Evolutionary conservation across 2,329 filamentous ascomycete species (phyloP), one percentile per base, ranked within the genome.

Genomic region (Clarireedia sp.): DNA sequence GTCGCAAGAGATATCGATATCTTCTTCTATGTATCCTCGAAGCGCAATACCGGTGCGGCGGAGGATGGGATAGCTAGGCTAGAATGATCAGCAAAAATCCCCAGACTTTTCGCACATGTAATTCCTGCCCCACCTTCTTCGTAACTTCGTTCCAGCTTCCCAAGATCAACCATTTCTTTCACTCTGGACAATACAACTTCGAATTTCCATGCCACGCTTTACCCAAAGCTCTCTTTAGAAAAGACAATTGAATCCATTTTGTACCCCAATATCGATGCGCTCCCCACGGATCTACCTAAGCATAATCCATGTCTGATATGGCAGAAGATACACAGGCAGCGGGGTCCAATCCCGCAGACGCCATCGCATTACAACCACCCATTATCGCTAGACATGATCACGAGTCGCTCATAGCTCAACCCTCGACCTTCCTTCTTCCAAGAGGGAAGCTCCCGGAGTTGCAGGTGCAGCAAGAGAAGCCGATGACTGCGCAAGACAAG

Each of bases 401-500:
- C 63, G 65, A 67, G 62, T 57, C 61, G 40, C 56, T 60, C 57
- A 65, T 69, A 60, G 67, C 67, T 59, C 67, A 68, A 65, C 68
- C 68, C 61, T 69, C 66, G 43, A 69, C 68, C 24, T 70, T 69
- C 55, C 67, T 68, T 54, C 65, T 67, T 55, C 65, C 67, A 54
- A 54, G 52, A 54, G 52, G 46, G 45, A 54, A 49, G 45, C 14
- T 54, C 52, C n/a, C 45, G 24, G 52, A 54, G n/a, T 49, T 54
- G 52, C 52, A 49, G 37, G 49, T 54, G 52, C 52, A 49, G 37
- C 52, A 49, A 19, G 52, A 54, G 33, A 49, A 64, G 58, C 74
- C 77, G 60, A 72, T 79, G 71, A 84, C 77, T 65, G 78, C 80
- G 59, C 75, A 88, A 57, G 87, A 92, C 71, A 82, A 78, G 73